These are phyloP conservation scores for Neonectria ditissima DNA, from an alignment of 2,329 filamentous ascomycete species.

Conservation along the genomic window DNA sequence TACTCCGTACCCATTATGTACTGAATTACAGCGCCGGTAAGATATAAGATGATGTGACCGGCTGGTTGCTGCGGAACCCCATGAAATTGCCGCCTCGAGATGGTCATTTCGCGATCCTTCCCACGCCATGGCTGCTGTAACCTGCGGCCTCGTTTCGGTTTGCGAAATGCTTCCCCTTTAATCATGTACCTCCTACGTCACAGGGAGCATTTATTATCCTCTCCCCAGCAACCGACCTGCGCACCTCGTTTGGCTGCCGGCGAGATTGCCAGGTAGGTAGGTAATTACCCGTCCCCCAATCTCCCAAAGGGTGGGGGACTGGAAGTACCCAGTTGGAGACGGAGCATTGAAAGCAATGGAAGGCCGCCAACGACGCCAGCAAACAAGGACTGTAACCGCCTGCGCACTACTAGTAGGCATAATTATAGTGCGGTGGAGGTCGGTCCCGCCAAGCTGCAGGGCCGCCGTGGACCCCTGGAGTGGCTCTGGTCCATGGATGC, in stretches of 20 bases:
- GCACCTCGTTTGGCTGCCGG: not conserved
- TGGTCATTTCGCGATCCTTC: not conserved
- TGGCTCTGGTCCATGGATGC: not conserved
- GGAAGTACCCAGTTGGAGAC: not conserved
- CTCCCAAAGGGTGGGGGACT: conserved; percentile 1
- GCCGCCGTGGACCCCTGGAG: conserved; percentile 12
- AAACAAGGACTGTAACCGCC: conserved; percentile 21
- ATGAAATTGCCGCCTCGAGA: conserved; percentile 1
- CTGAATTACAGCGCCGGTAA: not conserved
- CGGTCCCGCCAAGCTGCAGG: conserved; percentile 16
- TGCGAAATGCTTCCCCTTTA: not conserved
- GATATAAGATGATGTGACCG: not conserved
- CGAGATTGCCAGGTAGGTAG: conserved; percentile 3
- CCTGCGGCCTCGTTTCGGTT: conserved; percentile 4
- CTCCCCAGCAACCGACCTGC: not conserved
- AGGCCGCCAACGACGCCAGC: conserved; percentile 4
- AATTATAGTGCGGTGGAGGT: conserved; percentile 24
- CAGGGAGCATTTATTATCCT: not conserved
- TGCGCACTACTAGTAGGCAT: conserved; percentile 12
- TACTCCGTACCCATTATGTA: not conserved
- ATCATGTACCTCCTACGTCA: not conserved
- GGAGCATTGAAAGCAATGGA: conserved; percentile 4
- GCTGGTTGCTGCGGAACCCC: not conserved
- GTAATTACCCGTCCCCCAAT: not conserved
- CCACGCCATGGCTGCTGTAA: not conserved